Evolutionary conservation across 116 monocot genomes (phyloP).

Genomic region (Cymodocea nodosa): DNA sequence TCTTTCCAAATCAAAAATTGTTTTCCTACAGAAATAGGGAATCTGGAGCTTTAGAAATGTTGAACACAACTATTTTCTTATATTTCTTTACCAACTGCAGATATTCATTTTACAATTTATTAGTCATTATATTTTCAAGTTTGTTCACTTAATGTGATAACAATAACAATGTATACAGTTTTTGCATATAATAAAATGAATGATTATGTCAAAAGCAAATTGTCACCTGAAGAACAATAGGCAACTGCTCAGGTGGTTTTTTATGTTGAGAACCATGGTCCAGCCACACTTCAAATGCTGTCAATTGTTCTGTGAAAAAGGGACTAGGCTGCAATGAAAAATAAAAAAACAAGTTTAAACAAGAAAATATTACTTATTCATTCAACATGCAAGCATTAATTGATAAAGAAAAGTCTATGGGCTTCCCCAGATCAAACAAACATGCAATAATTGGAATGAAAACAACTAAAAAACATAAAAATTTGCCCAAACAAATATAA

Average conservation of each 20-base stretch:
- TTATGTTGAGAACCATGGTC: slow-evolving; percentile 96
- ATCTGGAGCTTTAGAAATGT: too few species aligned
- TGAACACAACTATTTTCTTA: too few species aligned
- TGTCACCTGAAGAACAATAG: slow-evolving; percentile 89
- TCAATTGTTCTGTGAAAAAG: slow-evolving; percentile 96
- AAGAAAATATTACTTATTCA: not conserved
- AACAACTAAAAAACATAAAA: not conserved
- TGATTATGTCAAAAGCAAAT: not conserved
- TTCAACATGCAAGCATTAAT: too few species aligned
- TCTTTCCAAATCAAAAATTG: too few species aligned
- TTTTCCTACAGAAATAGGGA: too few species aligned
- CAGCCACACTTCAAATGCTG: slow-evolving; percentile 97
- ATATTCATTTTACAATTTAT: too few species aligned
- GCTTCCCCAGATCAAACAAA: too few species aligned
- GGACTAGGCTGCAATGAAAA: slow-evolving; percentile 66
- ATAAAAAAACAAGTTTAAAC: not conserved
- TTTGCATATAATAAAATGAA: not conserved
- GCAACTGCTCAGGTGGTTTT: slow-evolving; percentile 93
- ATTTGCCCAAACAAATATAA: not conserved
- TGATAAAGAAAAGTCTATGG: too few species aligned
- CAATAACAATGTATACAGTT: not conserved
- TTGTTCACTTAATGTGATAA: too few species aligned
- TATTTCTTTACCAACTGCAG: too few species aligned
- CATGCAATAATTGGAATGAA: not conserved
- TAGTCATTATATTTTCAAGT: too few species aligned